A percentile compares a stretch with the other conserved stretches of the same genome.
phyloP scores from a whole-genome alignment of 176 grass and related monocot species.

The Carex littledalei region DNA sequence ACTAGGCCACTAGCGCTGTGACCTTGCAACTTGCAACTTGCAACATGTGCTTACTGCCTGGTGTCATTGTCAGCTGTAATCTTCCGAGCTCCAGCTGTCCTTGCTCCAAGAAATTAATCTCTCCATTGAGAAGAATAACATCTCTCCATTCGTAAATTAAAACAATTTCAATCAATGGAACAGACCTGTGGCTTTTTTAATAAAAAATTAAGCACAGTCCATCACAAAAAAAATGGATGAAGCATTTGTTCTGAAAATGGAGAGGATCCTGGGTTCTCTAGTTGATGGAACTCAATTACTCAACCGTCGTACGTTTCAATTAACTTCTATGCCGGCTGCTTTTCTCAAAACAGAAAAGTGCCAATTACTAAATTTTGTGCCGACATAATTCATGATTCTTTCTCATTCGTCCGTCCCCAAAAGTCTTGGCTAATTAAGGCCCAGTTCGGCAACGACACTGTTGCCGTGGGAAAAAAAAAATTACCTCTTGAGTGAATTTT shows the following conservation, averaged over 20 bases:
- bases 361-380: not conserved
- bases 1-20: not conserved
- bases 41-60: not conserved
- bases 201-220: not conserved
- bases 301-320: not conserved
- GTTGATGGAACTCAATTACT: not conserved
- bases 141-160: not conserved
- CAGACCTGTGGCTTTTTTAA: too few relatives aligned
- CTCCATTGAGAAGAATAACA: not conserved
- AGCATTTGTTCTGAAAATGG: not conserved
- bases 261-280: not conserved
- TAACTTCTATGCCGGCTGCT: not conserved
- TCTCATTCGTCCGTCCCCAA: not conserved
- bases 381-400: not conserved
- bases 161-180: too few relatives aligned
- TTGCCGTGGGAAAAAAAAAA: too few relatives aligned
- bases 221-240: not conserved
- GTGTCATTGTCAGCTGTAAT: not conserved
- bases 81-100: not conserved
- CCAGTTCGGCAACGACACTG: too few relatives aligned
- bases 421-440: not conserved
- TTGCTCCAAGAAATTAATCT: not conserved
- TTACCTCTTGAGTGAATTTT: too few relatives aligned
- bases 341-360: not conserved
- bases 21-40: not conserved